phyloP scores from a whole-genome alignment of 345 rosid genomes.

The Eucalyptus erythrocorys region DNA sequence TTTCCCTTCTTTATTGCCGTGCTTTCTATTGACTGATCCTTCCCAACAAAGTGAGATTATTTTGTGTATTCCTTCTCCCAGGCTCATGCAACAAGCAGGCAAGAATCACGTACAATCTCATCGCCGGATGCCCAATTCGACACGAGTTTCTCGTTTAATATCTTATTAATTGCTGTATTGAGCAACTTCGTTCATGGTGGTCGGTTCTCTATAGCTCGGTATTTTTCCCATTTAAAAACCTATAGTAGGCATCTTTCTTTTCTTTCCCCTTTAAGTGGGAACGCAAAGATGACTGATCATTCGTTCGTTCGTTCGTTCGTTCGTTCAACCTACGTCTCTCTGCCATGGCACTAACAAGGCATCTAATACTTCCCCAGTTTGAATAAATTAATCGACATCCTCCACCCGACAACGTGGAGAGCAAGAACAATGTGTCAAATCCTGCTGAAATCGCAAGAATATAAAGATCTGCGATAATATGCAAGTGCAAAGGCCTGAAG shows the following conservation, averaged over 20 bases:
- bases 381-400: background rate
- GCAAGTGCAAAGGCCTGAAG: background rate
- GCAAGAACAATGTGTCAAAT: constrained; percentile 4
- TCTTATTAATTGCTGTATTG: background rate
- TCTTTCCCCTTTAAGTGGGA: background rate
- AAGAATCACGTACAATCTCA: background rate
- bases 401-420: background rate
- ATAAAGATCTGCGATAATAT: background rate
- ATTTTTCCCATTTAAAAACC: background rate
- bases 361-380: background rate
- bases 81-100: background rate
- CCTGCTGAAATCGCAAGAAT: background rate
- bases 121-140: background rate
- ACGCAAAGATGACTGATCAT: background rate
- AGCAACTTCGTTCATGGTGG: background rate
- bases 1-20: background rate
- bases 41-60: background rate
- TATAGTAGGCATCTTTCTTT: background rate
- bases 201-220: background rate
- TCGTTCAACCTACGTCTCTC: background rate
- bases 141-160: background rate
- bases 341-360: background rate
- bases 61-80: background rate
- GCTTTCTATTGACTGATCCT: background rate
- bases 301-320: too few species aligned